Evolutionary conservation across 768 basidiomycete genomes (phyloP).

Genomic region (Atractiella rhizophila): DNA sequence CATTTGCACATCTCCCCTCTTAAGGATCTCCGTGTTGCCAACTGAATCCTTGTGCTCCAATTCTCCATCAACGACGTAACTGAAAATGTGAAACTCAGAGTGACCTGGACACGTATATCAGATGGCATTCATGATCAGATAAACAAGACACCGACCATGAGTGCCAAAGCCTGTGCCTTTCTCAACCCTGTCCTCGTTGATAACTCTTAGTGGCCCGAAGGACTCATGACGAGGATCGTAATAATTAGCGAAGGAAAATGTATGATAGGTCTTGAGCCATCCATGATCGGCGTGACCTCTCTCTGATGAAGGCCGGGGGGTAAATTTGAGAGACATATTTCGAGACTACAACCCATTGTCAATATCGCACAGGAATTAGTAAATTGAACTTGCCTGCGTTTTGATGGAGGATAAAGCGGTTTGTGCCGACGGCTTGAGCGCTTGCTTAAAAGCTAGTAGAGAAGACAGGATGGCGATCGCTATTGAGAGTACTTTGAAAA

Average conservation of each 20-base stretch:
- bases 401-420: too few relatives aligned
- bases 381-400: too few relatives aligned
- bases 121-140: too few relatives aligned
- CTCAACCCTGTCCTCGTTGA: constrained; percentile 77
- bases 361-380: too few relatives aligned
- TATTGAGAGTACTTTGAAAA: too few relatives aligned
- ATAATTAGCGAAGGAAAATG: constrained; percentile 39
- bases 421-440: too few relatives aligned
- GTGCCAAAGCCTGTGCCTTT: constrained; percentile 57
- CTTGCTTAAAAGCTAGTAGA: too few relatives aligned
- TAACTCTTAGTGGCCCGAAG: constrained; percentile 56
- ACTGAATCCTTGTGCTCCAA: constrained; percentile 75
- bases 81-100: constrained; percentile 65
- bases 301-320: too few relatives aligned
- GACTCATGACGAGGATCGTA: constrained; percentile 29
- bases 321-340: too few relatives aligned
- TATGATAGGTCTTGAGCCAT: constrained; percentile 71
- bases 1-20: constrained; percentile 70
- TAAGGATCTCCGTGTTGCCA: constrained; percentile 69
- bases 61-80: constrained; percentile 52
- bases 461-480: too few relatives aligned
- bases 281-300: too few relatives aligned
- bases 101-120: constrained; percentile 17
- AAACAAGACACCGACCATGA: constrained; percentile 1
- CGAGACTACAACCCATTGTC: too few relatives aligned